phyloP scores from a whole-genome alignment of 495 filamentous ascomycete genomes.

The Annulohypoxylon maeteangense region DNA sequence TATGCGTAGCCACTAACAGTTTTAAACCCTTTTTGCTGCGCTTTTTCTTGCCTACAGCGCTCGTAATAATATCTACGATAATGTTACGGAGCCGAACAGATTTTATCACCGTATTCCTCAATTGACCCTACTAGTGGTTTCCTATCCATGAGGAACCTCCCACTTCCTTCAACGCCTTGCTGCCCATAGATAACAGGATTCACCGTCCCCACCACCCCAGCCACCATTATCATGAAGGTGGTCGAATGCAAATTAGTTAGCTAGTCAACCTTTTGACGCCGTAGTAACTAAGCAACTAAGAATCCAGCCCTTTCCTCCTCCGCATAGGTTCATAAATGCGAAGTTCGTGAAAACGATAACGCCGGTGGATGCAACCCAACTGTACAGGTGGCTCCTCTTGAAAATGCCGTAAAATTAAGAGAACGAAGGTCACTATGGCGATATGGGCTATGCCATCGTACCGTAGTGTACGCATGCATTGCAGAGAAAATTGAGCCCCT shows the following conservation, averaged over 20 bases:
- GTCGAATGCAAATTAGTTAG: conserved; percentile 29
- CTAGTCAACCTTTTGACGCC: conserved; percentile 8
- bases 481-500: conserved; percentile 20
- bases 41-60: conserved; percentile 12
- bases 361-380: conserved; percentile 38
- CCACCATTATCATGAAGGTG: conserved; percentile 10
- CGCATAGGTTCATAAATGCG: conserved; percentile 25
- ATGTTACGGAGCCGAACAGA: conserved; percentile 2
- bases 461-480: conserved; percentile 34
- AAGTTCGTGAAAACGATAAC: conserved; percentile 21
- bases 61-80: conserved; percentile 17
- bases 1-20: neutral
- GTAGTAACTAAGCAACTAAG: conserved; percentile 19
- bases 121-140: conserved; percentile 5
- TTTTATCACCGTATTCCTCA: conserved; percentile 2
- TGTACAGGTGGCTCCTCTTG: conserved; percentile 13
- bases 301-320: neutral
- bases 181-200: conserved; percentile 15
- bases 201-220: neutral
- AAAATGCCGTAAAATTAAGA: conserved; percentile 37
- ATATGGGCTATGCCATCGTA: conserved; percentile 11
- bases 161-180: conserved; percentile 38
- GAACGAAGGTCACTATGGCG: conserved; percentile 9
- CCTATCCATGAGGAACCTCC: conserved; percentile 4
- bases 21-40: neutral